Base-by-base conservation (phyloP, 805 yeast genomes). In the Pichia nanzhaoensis region DNA sequence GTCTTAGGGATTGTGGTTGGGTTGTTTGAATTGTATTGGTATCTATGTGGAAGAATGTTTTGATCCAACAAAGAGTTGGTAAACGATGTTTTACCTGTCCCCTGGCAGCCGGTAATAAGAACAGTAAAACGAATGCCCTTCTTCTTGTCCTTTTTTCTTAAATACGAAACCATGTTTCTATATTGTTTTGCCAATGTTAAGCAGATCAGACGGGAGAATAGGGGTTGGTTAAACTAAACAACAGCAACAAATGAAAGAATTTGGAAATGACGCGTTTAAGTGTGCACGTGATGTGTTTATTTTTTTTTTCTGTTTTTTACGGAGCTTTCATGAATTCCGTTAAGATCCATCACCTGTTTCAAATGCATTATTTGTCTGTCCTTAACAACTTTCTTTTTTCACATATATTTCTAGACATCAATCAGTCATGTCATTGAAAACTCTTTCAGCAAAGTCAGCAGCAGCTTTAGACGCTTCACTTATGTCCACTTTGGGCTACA, bases 391-490 rank as follows among this genome's bases (percentile, higher is more conserved):
- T n/a, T n/a, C n/a, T n/a, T n/a, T n/a, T n/a, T 24, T 24, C 10
- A 10, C 10, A 6, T 24, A 6, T 10, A 10, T 10, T 24, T 24
- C 28, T 32, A 35, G 13, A 19, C 14, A 30, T 30, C 14, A 5
- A 30, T 30, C 16, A 30, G 9, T 14, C 16, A 30, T 39, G 39
- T 37, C 39, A 20, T 61, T 70, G 49, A 69, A 68, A 60, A 68
- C 68, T 2, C 63, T 76, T 1, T 65, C 74, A 1, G 70, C 79
- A 0, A 67, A 69, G 37, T 67, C 76, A 1, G 98, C 98, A 0
- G 82, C 91, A 0, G 75, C 75, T 34, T 73, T 91, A 22, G 99
- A 91, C 57, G 72, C 74, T 50, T 96, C 90, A 56, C 71, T 91
- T 48, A 91, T 93, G 97, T 80, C 93, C 1, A 65, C 84, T 0